Percentiles rank a stretch among this genome's conserved stretches.
These are phyloP conservation scores for Chaetomiaceae sp. DNA, from an alignment of 2,329 filamentous ascomycete genomes.

Conservation along the genomic window DNA sequence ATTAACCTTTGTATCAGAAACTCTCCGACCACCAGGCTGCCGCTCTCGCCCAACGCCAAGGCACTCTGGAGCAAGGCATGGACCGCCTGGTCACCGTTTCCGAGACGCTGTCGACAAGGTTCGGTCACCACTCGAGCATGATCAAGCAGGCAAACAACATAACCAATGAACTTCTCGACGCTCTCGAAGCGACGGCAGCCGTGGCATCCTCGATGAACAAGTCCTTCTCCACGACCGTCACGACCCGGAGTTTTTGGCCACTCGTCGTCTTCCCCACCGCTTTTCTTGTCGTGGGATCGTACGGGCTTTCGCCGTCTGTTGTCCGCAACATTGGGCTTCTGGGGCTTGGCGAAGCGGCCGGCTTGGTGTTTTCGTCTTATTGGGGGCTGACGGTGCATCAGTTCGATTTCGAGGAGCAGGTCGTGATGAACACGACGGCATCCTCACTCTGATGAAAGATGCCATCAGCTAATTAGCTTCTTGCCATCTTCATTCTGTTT, in stretches of 20 bases:
- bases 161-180: conserved; percentile 38
- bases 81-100: conserved; percentile 38
- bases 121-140: conserved; percentile 35
- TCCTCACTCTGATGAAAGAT: conserved; percentile 16
- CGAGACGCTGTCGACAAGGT: conserved; percentile 37
- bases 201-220: conserved; percentile 36
- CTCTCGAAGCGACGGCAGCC: conserved; percentile 37
- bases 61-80: conserved; percentile 45
- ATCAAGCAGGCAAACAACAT: conserved; percentile 38
- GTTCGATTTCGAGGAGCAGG: neutral
- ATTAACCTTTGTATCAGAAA: no score
- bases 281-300: conserved; percentile 46
- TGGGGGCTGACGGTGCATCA: conserved; percentile 11
- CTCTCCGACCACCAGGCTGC: conserved; percentile 35
- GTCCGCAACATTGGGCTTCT: conserved; percentile 44
- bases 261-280: conserved; percentile 42
- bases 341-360: conserved; percentile 35
- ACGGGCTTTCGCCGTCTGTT: conserved; percentile 45
- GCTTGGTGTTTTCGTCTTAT: conserved; percentile 23
- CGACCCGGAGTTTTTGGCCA: conserved; percentile 40
- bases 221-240: conserved; percentile 30
- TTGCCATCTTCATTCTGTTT: neutral
- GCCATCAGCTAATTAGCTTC: neutral
- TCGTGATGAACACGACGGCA: conserved; percentile 9
- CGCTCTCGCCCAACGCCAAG: conserved; percentile 40